phyloP scores from a whole-genome alignment of 495 filamentous ascomycete species.

The Hypomontagnella monticulosa region DNA sequence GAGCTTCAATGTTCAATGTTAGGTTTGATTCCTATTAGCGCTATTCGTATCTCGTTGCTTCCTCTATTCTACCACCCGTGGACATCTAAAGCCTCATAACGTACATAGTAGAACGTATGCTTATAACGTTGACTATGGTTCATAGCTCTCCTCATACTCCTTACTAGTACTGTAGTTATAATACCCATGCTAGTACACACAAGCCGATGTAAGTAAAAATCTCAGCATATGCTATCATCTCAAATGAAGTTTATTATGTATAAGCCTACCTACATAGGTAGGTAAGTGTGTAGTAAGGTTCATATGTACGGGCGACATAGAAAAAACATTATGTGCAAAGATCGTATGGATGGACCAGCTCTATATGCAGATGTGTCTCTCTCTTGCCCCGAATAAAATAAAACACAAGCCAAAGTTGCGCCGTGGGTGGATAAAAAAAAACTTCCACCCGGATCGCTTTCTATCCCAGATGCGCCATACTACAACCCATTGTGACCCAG shows the following conservation, averaged over 20 bases:
- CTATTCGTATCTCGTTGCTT: too few relatives aligned
- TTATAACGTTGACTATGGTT: too few relatives aligned
- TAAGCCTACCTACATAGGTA: too few relatives aligned
- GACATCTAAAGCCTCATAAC: too few relatives aligned
- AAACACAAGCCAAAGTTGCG: constrained; percentile 23
- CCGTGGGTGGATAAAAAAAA: constrained; percentile 15
- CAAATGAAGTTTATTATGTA: constrained; percentile 28
- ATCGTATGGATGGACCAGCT: constrained; percentile 40
- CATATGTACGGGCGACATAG: constrained; percentile 37
- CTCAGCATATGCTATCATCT: constrained; percentile 13
- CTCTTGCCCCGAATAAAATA: constrained; percentile 19
- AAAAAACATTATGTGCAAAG: constrained; percentile 41
- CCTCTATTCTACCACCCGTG: too few relatives aligned
- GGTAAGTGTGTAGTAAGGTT: constrained; percentile 1
- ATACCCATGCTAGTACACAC: too few relatives aligned
- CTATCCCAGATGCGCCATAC: constrained; percentile 37
- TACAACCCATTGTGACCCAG: constrained; percentile 32
- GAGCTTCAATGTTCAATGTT: too few relatives aligned
- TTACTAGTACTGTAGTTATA: too few relatives aligned
- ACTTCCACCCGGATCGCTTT: constrained; percentile 18
- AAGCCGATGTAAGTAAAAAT: not conserved
- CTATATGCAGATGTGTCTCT: constrained; percentile 25
- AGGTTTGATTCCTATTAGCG: too few relatives aligned
- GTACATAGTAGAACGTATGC: too few relatives aligned
- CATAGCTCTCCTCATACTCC: too few relatives aligned